Conservation (phyloP, 1,139 yeast species). For the Sugiyamaella novakii region DNA sequence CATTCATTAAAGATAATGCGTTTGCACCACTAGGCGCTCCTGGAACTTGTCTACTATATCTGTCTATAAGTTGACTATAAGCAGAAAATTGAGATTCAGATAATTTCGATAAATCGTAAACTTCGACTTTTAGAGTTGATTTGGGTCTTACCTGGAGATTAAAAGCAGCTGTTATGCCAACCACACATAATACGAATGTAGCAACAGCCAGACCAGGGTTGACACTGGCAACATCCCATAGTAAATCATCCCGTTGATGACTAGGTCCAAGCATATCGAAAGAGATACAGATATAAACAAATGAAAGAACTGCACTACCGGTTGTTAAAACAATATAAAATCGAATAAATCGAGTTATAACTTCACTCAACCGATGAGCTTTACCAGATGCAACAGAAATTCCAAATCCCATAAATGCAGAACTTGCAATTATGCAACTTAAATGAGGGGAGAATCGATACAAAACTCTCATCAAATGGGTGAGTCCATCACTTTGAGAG, state of each 20-base stretch:
- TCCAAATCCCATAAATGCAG: constrained; percentile 35
- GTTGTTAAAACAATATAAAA: constrained; percentile 31
- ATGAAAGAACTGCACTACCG: constrained; percentile 25
- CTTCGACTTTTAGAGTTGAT: constrained; percentile 43
- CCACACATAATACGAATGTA: constrained; percentile 29
- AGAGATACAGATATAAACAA: constrained; percentile 33
- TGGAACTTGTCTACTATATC: constrained; percentile 41
- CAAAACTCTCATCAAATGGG: constrained; percentile 13
- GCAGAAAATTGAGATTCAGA: constrained; percentile 43
- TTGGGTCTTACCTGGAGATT: constrained; percentile 34
- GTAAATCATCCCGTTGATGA: constrained; percentile 1
- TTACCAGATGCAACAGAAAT: constrained; percentile 33
- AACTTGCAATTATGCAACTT: constrained; percentile 29
- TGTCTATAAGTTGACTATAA: constrained; percentile 46
- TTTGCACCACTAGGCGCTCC: constrained; percentile 46
- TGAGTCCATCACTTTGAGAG: constrained; percentile 3
- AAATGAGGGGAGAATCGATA: constrained; percentile 30
- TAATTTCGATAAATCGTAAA: constrained; percentile 40
- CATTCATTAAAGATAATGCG: constrained; percentile 46
- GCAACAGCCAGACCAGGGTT: constrained; percentile 36
- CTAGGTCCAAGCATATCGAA: constrained; percentile 21
- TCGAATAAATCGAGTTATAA: constrained; percentile 29
- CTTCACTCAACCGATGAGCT: constrained; percentile 33
- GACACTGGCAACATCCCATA: constrained; percentile 26
- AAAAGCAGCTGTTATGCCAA: constrained; percentile 31